phyloP scores from a whole-genome alignment of 768 basidiomycete species.

The Lactarius evosmus region DNA sequence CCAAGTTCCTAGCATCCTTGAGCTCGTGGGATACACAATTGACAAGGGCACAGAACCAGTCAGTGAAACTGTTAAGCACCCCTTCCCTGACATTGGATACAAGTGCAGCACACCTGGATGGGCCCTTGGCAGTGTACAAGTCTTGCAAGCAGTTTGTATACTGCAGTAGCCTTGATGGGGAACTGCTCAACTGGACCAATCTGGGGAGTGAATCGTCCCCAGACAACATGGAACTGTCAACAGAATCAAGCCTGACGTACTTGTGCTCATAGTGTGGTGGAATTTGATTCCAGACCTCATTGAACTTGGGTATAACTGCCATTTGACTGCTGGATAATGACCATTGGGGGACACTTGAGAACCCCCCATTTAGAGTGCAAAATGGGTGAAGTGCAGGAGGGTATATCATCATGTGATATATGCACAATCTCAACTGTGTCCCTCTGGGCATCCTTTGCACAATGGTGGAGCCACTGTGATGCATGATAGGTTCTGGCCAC shows the following conservation, averaged over 20 bases:
- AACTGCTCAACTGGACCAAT: constrained; percentile 5
- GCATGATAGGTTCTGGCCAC: not conserved
- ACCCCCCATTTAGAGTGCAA: not conserved
- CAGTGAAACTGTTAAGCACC: constrained; percentile 44
- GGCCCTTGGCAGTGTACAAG: not conserved
- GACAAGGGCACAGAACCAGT: constrained; percentile 50
- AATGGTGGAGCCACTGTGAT: not conserved
- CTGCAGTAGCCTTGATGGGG: not conserved
- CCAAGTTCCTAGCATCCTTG: constrained; percentile 45
- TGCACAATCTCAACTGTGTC: constrained; percentile 7
- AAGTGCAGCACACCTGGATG: too few relatives aligned
- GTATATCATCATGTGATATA: not conserved
- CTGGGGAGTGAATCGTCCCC: constrained; percentile 21
- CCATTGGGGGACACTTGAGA: not conserved
- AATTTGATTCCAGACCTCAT: too few relatives aligned
- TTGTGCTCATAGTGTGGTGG: constrained; percentile 1
- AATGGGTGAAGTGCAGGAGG: constrained; percentile 7
- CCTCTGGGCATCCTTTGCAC: not conserved
- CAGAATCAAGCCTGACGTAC: not conserved
- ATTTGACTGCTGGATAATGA: constrained; percentile 16
- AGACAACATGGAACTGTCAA: constrained; percentile 12
- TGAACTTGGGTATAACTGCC: constrained; percentile 21
- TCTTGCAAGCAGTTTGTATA: constrained; percentile 7
- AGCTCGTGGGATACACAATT: constrained; percentile 52
- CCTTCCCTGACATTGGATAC: constrained; percentile 30